These are phyloP conservation scores for Diaporthe sp. DNA, from an alignment of 2,329 filamentous ascomycete genomes.

Conservation along the genomic window DNA sequence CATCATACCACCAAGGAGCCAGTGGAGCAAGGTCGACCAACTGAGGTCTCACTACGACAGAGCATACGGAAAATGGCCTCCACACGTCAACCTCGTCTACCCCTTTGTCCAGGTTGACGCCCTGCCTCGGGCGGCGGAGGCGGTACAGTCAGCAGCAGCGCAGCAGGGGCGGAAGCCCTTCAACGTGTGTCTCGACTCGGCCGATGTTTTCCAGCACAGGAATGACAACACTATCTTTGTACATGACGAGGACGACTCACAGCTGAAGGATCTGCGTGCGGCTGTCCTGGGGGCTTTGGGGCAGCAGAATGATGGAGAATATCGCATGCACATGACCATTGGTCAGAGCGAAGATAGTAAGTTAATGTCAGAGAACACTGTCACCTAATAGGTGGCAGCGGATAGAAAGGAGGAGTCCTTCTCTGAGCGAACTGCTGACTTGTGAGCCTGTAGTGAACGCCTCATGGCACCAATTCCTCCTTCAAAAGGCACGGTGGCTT, in stretches of 20 bases:
- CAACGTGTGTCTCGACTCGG: conserved; percentile 52
- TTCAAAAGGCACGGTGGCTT: conserved; percentile 65
- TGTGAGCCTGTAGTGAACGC: conserved; percentile 43
- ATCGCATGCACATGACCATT: conserved; percentile 69
- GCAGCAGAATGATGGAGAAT: conserved; percentile 45
- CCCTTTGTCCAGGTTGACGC: conserved; percentile 68
- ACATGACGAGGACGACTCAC: conserved; percentile 46
- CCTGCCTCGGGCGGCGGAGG: conserved; percentile 58
- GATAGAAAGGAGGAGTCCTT: too few species aligned
- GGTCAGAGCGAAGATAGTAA: conserved; percentile 65
- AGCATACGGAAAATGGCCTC: conserved; percentile 71
- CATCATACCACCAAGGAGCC: conserved; percentile 64
- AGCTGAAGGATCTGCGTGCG: conserved; percentile 51
- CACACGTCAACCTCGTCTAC: conserved; percentile 76
- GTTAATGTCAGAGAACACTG: neutral
- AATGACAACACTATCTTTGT: conserved; percentile 65
- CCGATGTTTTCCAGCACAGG: conserved; percentile 62
- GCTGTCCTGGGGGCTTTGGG: conserved; percentile 53
- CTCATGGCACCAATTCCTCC: conserved; percentile 61
- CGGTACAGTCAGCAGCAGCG: conserved; percentile 52
- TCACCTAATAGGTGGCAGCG: neutral
- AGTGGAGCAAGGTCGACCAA: conserved; percentile 63
- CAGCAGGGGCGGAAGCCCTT: conserved; percentile 38
- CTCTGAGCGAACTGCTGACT: neutral
- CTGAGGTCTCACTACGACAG: conserved; percentile 74